These are phyloP conservation scores for Pseudopediastrum boryanum DNA, from an alignment of 139 green algal species.

Conservation along the genomic window DNA sequence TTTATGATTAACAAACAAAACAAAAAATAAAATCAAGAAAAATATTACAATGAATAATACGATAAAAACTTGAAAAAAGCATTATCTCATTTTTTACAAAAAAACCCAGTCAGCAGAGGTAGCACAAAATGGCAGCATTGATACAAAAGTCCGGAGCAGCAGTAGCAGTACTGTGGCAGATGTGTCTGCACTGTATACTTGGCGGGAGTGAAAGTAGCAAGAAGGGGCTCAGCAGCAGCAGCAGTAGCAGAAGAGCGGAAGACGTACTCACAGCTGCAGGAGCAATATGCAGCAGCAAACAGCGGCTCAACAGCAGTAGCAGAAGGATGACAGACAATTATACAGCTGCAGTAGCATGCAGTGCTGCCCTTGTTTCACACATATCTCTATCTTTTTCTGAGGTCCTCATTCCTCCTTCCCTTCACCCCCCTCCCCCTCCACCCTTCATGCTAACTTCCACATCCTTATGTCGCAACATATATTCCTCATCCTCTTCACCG, in stretches of 20 bases:
- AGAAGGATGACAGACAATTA: background rate
- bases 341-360: background rate
- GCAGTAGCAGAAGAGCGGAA: background rate
- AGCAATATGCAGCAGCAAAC: conserved; percentile 2
- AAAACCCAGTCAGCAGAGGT: too few species aligned
- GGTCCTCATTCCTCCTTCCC: background rate
- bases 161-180: background rate
- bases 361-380: background rate
- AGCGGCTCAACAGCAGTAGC: background rate
- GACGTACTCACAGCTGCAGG: background rate
- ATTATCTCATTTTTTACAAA: too few species aligned
- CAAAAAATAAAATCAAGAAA: too few species aligned
- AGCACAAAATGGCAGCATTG: too few species aligned
- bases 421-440: background rate
- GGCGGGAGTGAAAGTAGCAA: too few species aligned
- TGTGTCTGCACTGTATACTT: conserved; percentile 10
- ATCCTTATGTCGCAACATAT: background rate
- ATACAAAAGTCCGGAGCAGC: background rate
- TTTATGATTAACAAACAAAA: too few species aligned
- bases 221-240: too few species aligned
- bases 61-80: too few species aligned
- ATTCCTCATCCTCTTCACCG: background rate
- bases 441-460: conserved; percentile 41
- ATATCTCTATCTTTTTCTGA: background rate
- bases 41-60: too few species aligned